phyloP scores from a whole-genome alignment of 192 early-diverging fungal species.

The Coemansia sp. region DNA sequence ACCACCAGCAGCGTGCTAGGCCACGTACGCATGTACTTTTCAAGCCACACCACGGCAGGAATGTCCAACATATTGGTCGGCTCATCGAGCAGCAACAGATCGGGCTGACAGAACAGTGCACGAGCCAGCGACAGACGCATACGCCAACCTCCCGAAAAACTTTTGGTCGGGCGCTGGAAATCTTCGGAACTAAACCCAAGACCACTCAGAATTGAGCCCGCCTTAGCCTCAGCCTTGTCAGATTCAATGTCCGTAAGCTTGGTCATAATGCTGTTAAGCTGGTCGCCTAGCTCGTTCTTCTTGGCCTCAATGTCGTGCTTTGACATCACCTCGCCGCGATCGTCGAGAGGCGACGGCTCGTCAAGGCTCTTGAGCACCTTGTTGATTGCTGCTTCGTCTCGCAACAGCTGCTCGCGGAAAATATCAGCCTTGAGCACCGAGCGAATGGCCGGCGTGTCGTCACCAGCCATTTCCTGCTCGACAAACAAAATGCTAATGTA shows the following conservation, averaged over 20 bases:
- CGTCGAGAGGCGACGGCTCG: slow-evolving; percentile 40
- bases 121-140: slow-evolving; percentile 97
- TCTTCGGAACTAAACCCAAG: slow-evolving; percentile 84
- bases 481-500: slow-evolving; percentile 97
- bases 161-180: slow-evolving; percentile 83
- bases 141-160: slow-evolving; percentile 99
- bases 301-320: slow-evolving; percentile 59
- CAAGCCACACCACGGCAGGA: slow-evolving; percentile 97
- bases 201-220: slow-evolving; percentile 94
- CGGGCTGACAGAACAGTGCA: slow-evolving; percentile 95
- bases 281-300: slow-evolving; percentile 54
- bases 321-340: slow-evolving; percentile 54
- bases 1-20: slow-evolving; percentile 91
- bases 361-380: slow-evolving; percentile 55
- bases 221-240: slow-evolving; percentile 94
- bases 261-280: slow-evolving; percentile 79
- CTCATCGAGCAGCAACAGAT: slow-evolving; percentile 88
- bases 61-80: slow-evolving; percentile 92
- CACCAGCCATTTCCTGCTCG: slow-evolving; percentile 96
- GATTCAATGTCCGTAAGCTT: slow-evolving; percentile 95
- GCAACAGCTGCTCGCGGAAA: slow-evolving; percentile 87
- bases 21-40: slow-evolving; percentile 91
- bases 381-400: slow-evolving; percentile 71
- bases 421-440: slow-evolving; percentile 92
- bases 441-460: slow-evolving; percentile 79